These are phyloP conservation scores for Capillidium rhysosporum DNA, from an alignment of 371 early-diverging fungal genomes.

Conservation along the genomic window DNA sequence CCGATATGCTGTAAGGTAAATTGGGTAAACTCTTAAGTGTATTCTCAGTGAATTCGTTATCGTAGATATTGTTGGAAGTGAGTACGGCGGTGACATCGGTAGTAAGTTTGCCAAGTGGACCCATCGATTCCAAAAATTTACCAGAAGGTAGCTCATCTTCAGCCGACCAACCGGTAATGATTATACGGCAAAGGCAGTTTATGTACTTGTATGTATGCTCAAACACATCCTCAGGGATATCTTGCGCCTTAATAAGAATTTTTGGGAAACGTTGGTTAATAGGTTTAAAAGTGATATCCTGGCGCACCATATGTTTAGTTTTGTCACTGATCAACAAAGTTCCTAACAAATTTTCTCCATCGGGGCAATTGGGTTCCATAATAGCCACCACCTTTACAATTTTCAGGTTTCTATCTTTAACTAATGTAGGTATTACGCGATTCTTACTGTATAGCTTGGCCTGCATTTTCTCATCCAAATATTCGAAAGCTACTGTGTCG, in stretches of 20 bases:
- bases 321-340: too few species aligned
- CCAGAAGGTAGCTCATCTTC: conserved; percentile 52
- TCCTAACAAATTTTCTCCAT: too few species aligned
- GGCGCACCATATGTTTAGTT: too few species aligned
- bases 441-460: too few species aligned
- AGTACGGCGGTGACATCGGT: conserved; percentile 51
- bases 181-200: conserved; percentile 33
- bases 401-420: too few species aligned
- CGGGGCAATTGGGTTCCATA: too few species aligned
- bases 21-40: not conserved
- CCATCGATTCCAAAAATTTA: conserved; percentile 32
- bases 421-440: too few species aligned
- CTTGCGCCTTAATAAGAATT: conserved; percentile 11
- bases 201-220: conserved; percentile 29
- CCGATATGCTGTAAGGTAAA: not conserved
- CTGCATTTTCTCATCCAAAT: too few species aligned
- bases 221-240: conserved; percentile 44
- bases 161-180: conserved; percentile 53
- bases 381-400: too few species aligned
- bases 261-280: too few species aligned
- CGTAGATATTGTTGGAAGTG: conserved; percentile 38
- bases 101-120: conserved; percentile 39
- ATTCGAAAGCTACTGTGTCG: too few species aligned
- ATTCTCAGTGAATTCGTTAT: conserved; percentile 29
- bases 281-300: too few species aligned